phyloP scores from a whole-genome alignment of 257 asterid genomes.

The Mentha longifolia region DNA sequence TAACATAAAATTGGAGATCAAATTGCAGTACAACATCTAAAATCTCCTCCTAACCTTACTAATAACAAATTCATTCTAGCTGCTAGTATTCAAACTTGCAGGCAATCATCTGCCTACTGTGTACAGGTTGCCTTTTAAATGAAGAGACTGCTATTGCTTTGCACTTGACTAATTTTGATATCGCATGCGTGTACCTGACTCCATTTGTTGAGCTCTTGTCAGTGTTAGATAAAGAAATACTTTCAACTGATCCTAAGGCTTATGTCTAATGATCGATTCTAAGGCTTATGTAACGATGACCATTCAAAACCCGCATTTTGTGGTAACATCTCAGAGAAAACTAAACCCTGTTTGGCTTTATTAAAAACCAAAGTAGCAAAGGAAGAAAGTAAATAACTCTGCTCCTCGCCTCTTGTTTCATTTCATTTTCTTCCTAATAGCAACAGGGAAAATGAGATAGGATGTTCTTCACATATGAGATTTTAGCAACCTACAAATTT shows the following conservation, averaged over 20 bases:
- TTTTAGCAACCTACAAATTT: too few species aligned
- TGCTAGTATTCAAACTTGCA: not conserved
- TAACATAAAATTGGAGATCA: not conserved
- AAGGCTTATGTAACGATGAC: too few species aligned
- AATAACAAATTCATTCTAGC: slow-evolving; percentile 1
- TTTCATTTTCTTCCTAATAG: too few species aligned
- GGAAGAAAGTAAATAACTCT: too few species aligned
- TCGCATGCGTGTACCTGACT: not conserved
- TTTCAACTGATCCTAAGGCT: not conserved
- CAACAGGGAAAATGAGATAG: too few species aligned
- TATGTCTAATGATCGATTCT: not conserved
- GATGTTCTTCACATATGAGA: too few species aligned
- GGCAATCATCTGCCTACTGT: not conserved
- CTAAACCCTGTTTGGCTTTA: slow-evolving; percentile 3
- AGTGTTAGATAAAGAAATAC: not conserved
- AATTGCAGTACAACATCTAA: not conserved
- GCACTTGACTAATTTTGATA: not conserved
- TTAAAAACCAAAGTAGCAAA: too few species aligned
- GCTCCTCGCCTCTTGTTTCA: too few species aligned
- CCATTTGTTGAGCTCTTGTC: slow-evolving; percentile 1
- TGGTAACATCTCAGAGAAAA: not conserved
- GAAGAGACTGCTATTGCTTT: too few species aligned
- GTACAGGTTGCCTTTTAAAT: slow-evolving; percentile 7
- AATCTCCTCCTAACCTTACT: not conserved
- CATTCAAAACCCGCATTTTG: not conserved